These are phyloP conservation scores for Ophiorrhiza pumila DNA, from an alignment of 257 asterid genomes.

Conservation along the genomic window DNA sequence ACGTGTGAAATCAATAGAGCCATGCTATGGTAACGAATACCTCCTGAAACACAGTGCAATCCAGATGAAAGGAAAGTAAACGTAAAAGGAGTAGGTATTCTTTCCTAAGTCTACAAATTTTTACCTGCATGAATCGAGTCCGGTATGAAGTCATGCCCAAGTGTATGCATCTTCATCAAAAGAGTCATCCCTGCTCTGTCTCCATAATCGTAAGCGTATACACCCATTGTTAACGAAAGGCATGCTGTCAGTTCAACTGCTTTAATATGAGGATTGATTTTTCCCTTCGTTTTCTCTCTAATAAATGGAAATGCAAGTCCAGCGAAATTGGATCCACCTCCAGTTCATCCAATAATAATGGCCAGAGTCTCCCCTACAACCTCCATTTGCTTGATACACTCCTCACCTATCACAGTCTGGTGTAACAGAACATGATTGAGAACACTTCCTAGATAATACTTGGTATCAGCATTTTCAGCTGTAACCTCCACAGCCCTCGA, in stretches of 20 bases:
- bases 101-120: neutral
- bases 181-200: conserved; percentile 98
- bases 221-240: conserved; percentile 87
- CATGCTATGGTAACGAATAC: conserved; percentile 94
- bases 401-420: conserved; percentile 91
- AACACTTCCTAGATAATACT: conserved; percentile 89
- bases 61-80: neutral
- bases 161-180: conserved; percentile 95
- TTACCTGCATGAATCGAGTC: conserved; percentile 93
- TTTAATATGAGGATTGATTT: conserved; percentile 58
- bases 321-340: conserved; percentile 91
- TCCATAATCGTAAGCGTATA: conserved; percentile 87
- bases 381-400: conserved; percentile 90
- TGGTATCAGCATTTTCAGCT: conserved; percentile 53
- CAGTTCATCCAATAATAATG: conserved; percentile 88
- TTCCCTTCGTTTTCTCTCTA: conserved; percentile 75
- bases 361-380: conserved; percentile 81
- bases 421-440: conserved; percentile 88
- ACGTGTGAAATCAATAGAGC: conserved; percentile 91
- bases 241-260: conserved; percentile 96
- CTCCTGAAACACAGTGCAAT: conserved; percentile 45
- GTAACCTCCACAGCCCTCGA: conserved; percentile 97
- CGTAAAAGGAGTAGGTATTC: neutral
- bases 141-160: conserved; percentile 91
- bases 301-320: conserved; percentile 92